Evolutionary conservation across 2,329 filamentous ascomycete genomes (phyloP), one percentile per base, ranked within the genome.

Genomic region (Fusarium decemcellulare): DNA sequence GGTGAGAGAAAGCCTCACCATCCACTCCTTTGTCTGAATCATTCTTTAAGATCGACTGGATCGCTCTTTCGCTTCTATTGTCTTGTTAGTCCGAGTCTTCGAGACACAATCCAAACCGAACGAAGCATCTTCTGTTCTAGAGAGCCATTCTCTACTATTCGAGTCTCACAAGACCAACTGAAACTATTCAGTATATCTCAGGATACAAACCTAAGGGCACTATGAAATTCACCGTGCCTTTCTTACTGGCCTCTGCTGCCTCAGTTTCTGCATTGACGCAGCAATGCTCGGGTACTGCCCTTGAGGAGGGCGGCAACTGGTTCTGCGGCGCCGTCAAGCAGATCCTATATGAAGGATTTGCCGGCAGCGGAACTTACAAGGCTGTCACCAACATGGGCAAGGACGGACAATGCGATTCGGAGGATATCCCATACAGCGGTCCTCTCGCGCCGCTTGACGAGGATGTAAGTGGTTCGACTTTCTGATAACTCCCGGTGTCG

Each of bases 291-390:
- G 80, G 79, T 36, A 75, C 36, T 7, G 71, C 77, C 30, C 67
- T 74, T 51, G 61, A 82, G 8, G 81, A 83, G 64, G 76, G 76
- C 29, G 88, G 88, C 65, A 93, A 93, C 79, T 90, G 81, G 81
- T 93, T 91, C 81, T 92, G 91, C 79, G 84, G 88, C 60, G 75
- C 85, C 40, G 90, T 94, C 61, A 80, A 86, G 61, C 87, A 89
- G 51, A 91, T 95, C 78, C 86, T 87, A n/a, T 94, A 93, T 79
- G 80, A 80, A 62, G 88, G 88, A 59, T 85, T 93, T 71, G 87
- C 87, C 32, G 82, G 83, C 51, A 72, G 84, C 44, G 91, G 92
- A 40, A 82, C 81, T 46, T 95, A 93, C 82, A 85, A 92, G 63
- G 85, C 86, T 58, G 86, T 94, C 37, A 87, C 84, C 29, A 73